Evolutionary conservation across 1,284 basidiomycete species (phyloP), one percentile per base, ranked within the genome.

Genomic region (Pseudomicrostroma phylloplanum): DNA sequence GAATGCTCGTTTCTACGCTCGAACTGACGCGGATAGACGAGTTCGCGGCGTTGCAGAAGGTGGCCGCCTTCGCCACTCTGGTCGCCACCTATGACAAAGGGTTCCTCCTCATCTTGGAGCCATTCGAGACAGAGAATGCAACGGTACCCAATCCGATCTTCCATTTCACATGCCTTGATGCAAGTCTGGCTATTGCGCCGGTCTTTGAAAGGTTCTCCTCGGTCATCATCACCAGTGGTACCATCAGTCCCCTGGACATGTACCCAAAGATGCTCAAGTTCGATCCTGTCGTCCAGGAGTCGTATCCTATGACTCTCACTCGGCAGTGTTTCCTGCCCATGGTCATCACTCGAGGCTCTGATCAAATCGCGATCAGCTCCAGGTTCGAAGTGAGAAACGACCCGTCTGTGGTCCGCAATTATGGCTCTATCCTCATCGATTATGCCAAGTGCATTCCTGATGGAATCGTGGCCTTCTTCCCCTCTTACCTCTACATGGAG

Each of bases 201-300:
- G 90, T 99, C 25, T 97, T 99, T 79, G 96, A 99, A 78, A 88
- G 93, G 53, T 99, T 98, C 80, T 93, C 91, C 79, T 93, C 90
- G 68, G 96, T 99, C 53, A 92, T 98, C 72, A 98, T 99, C 80
- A 98, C 96, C 0, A 96, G 92, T 13, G 96, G 96, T 72, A 98
- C 96, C 39, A 93, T 99, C 72, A 96, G 92, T 7, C 96, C 96
- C 6, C 82, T 98, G 61, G 96, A 99, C 82, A 99, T 99, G 96
- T 96, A 99, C 80, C 96, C 96, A 23, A 99, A 98, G 81, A 99
- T 99, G 89, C 84, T 99, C 51, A 91, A 94, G 73, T 99, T 99
- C 79, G 92, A 92, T 39, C 93, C 96, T 1, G 92, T 96, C 23
- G 90, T 96, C 11, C 90, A 96, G 81, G 94, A 97, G 80, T 91